phyloP scores from a whole-genome alignment of 2,329 filamentous ascomycete genomes.

The Epichloe gansuensis region DNA sequence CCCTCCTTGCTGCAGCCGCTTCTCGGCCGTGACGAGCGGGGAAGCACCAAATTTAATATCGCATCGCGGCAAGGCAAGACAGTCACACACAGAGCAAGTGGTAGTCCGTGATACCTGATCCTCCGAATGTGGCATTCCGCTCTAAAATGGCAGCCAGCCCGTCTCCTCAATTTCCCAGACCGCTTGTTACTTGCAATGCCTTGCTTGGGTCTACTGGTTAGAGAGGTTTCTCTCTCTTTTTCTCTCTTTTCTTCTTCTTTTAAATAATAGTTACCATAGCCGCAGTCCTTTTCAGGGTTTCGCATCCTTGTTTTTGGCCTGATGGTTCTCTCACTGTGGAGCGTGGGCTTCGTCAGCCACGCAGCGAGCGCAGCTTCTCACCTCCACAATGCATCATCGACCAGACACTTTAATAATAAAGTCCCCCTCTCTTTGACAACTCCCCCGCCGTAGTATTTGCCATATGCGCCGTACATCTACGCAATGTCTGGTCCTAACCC shows the following conservation, averaged over 20 bases:
- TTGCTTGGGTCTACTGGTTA: too few relatives aligned
- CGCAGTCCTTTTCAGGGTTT: too few relatives aligned
- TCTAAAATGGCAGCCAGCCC: too few relatives aligned
- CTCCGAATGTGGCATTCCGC: too few relatives aligned
- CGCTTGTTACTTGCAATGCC: not conserved
- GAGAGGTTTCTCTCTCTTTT: too few relatives aligned
- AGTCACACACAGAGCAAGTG: too few relatives aligned
- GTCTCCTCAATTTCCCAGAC: not conserved
- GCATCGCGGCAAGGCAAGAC: too few relatives aligned
- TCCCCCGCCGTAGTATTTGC: not conserved
- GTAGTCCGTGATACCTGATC: too few relatives aligned
- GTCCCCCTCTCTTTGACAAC: not conserved
- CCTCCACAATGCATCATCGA: not conserved
- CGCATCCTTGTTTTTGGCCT: not conserved
- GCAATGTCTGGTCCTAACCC: conserved; percentile 29
- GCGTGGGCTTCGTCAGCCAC: not conserved
- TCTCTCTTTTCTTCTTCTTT: too few relatives aligned
- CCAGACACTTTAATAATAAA: not conserved
- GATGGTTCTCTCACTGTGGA: not conserved
- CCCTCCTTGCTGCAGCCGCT: not conserved
- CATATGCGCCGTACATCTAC: not conserved
- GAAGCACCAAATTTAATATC: not conserved
- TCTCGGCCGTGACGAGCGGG: not conserved
- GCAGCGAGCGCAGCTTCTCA: not conserved
- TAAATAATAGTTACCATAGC: too few relatives aligned